phyloP scores from a whole-genome alignment of 306 rosid genomes.

The Rubus parviflorus region DNA sequence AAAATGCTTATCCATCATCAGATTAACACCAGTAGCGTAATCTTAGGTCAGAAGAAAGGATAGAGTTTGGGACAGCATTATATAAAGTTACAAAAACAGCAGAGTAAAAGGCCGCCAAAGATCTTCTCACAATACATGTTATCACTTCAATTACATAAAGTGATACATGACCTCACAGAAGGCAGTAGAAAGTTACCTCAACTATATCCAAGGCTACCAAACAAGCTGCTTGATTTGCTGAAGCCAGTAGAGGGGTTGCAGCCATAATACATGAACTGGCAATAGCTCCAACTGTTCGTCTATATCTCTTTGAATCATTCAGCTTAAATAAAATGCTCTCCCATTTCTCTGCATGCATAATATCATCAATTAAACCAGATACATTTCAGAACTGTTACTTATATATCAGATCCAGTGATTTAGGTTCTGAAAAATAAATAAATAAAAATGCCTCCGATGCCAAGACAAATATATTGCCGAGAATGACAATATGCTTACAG shows the following conservation, averaged over 20 bases:
- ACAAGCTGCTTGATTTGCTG: constrained; percentile 63
- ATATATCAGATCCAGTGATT: background rate
- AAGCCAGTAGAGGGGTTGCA: constrained; percentile 78
- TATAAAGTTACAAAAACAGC: background rate
- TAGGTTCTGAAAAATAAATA: background rate
- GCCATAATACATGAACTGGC: constrained; percentile 75
- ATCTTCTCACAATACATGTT: background rate
- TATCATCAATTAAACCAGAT: constrained; percentile 20
- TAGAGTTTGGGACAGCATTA: background rate
- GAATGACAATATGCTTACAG: background rate
- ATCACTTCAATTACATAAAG: background rate
- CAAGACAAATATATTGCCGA: background rate
- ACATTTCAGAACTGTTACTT: background rate
- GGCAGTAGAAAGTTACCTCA: constrained; percentile 56
- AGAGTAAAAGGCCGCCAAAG: background rate
- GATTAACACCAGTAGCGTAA: background rate
- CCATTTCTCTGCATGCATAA: constrained; percentile 64
- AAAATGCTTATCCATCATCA: background rate
- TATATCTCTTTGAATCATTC: constrained; percentile 81
- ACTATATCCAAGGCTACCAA: constrained; percentile 75
- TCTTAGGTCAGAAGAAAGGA: background rate
- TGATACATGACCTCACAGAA: background rate
- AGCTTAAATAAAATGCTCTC: constrained; percentile 65
- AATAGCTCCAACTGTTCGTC: constrained; percentile 81
- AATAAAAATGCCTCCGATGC: background rate